Percentiles rank a stretch among this genome's conserved stretches.
phyloP scores from a whole-genome alignment of 2,329 filamentous ascomycete genomes.

The Bipolaris gigantea region DNA sequence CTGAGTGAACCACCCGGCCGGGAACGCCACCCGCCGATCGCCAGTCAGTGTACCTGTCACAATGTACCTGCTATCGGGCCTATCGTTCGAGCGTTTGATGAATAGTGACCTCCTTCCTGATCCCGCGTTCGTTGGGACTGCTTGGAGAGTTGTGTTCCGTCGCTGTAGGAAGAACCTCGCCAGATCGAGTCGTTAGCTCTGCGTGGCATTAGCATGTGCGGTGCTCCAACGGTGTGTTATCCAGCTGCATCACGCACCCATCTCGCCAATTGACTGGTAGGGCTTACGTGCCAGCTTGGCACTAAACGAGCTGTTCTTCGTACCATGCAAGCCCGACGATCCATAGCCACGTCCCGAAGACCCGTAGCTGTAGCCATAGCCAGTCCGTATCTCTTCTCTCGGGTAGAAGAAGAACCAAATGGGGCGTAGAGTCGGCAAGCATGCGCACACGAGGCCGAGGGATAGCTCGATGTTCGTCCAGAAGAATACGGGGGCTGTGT shows the following conservation, averaged over 20 bases:
- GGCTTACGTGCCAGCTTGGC: conserved; percentile 16
- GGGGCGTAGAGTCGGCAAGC: conserved; percentile 30
- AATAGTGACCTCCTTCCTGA: conserved; percentile 19
- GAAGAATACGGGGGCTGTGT: conserved; percentile 33
- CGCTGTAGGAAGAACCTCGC: conserved; percentile 7
- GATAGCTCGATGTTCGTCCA: conserved; percentile 37
- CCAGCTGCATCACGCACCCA: conserved; percentile 7
- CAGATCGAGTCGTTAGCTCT: conserved; percentile 19
- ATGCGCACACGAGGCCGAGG: conserved; percentile 28
- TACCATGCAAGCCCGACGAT: conserved; percentile 16
- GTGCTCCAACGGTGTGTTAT: not conserved
- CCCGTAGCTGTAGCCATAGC: conserved; percentile 15
- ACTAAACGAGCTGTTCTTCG: conserved; percentile 14
- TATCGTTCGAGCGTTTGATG: conserved; percentile 17
- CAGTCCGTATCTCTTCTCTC: conserved; percentile 9
- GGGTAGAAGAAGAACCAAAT: conserved; percentile 28
- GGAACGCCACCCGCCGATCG: not conserved
- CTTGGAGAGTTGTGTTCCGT: conserved; percentile 5
- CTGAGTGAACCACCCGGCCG: not conserved
- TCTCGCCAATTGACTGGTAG: conserved; percentile 25
- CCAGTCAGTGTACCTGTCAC: not conserved
- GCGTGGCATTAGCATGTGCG: not conserved
- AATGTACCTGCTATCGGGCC: not conserved
- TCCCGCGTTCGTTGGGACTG: conserved; percentile 7
- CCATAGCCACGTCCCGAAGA: conserved; percentile 18